These are phyloP conservation scores for Aspergillus asperescens DNA, from an alignment of 495 filamentous ascomycete species.

Conservation along the genomic window DNA sequence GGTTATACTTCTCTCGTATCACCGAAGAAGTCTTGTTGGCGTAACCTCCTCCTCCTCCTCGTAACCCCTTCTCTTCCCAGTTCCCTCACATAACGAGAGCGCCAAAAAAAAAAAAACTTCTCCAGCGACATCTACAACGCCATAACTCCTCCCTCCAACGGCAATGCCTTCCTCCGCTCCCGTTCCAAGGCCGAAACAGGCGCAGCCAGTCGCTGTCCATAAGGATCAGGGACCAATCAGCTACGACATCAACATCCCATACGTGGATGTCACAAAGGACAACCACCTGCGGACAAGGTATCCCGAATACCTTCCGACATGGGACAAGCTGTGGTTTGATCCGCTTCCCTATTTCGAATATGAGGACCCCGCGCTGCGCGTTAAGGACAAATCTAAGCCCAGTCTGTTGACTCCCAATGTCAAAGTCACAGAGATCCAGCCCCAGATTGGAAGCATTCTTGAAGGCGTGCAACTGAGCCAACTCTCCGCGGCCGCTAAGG, in stretches of 20 bases:
- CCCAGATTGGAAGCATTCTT: conserved; percentile 66
- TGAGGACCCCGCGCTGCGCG: conserved; percentile 51
- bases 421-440: conserved; percentile 58
- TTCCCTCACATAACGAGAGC: neutral
- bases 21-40: neutral
- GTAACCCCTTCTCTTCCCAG: neutral
- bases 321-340: conserved; percentile 58
- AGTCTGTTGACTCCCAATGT: conserved; percentile 48
- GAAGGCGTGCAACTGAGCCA: conserved; percentile 66
- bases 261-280: conserved; percentile 40
- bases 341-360: conserved; percentile 56
- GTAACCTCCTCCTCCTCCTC: neutral
- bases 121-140: neutral
- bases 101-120: neutral
- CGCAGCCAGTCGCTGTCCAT: conserved; percentile 26
- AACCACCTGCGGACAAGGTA: conserved; percentile 46
- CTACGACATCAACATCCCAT: conserved; percentile 56
- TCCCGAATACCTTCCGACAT: conserved; percentile 57
- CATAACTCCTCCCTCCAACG: neutral
- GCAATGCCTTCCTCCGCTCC: conserved; percentile 40
- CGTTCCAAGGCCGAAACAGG: conserved; percentile 28
- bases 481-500: conserved; percentile 64
- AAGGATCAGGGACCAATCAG: conserved; percentile 42
- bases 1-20: conserved; percentile 10
- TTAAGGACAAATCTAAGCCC: conserved; percentile 51